Evolutionary conservation across 2,329 filamentous ascomycete species (phyloP).

Genomic region (Paracamarosporium sp.): DNA sequence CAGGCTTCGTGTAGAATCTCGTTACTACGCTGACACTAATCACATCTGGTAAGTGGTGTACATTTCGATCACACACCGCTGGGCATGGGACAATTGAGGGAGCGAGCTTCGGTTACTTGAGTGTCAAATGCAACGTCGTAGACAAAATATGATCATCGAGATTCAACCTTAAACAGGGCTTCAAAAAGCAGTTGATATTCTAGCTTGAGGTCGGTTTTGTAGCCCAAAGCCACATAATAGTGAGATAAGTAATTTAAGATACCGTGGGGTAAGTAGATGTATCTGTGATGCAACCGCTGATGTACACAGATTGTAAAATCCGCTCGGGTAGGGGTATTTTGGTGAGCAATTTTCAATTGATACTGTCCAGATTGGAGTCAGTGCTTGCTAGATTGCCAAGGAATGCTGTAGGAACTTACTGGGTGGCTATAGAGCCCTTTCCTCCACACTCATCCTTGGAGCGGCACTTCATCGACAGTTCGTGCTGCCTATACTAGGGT

Average conservation of each 20-base stretch:
- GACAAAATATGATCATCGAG: too few relatives aligned
- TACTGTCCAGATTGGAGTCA: slow-evolving; percentile 4
- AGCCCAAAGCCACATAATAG: too few relatives aligned
- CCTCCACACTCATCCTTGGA: slow-evolving; percentile 40
- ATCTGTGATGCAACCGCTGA: neutral
- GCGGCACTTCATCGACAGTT: slow-evolving; percentile 18
- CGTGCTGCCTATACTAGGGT: neutral
- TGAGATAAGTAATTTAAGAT: too few relatives aligned
- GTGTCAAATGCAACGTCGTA: too few relatives aligned
- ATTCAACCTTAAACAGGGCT: too few relatives aligned
- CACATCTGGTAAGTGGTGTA: too few relatives aligned
- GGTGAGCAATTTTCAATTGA: slow-evolving; percentile 1
- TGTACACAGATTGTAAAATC: neutral
- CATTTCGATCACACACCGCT: too few relatives aligned
- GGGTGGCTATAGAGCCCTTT: slow-evolving; percentile 41
- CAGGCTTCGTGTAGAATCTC: neutral
- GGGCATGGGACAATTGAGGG: too few relatives aligned
- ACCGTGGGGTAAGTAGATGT: neutral
- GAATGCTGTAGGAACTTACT: slow-evolving; percentile 26
- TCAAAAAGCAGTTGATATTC: too few relatives aligned
- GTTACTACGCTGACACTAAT: neutral
- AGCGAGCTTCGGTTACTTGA: too few relatives aligned
- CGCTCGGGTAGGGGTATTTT: neutral
- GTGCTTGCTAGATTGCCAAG: neutral
- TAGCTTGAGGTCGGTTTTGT: too few relatives aligned